Evolutionary conservation across 2,329 filamentous ascomycete species (phyloP).

Genomic region (Magnaporthiopsis poae): DNA sequence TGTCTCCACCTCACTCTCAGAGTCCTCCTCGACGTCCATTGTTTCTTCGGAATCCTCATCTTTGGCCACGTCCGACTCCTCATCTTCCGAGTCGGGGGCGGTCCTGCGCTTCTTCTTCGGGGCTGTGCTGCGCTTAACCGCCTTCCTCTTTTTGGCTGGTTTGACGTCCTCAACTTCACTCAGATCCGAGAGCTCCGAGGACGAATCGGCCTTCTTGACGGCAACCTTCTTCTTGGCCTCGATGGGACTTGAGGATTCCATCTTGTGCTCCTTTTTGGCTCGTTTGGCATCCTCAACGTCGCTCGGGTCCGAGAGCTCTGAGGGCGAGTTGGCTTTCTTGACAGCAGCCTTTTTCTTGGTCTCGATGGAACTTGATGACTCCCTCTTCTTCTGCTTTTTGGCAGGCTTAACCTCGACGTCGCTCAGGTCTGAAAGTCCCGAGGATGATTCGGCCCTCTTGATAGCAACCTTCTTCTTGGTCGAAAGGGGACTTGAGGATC

Average conservation of each 20-base stretch:
- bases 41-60: slow-evolving; percentile 12
- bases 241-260: slow-evolving; percentile 8
- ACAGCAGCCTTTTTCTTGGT: slow-evolving; percentile 7
- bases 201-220: slow-evolving; percentile 13
- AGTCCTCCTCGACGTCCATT: slow-evolving; percentile 13
- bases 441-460: slow-evolving; percentile 5
- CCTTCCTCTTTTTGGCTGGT: slow-evolving; percentile 14
- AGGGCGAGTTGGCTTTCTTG: slow-evolving; percentile 13
- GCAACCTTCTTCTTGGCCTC: slow-evolving; percentile 8
- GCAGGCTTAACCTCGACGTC: background rate
- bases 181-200: slow-evolving; percentile 4
- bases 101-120: slow-evolving; percentile 14
- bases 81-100: slow-evolving; percentile 17
- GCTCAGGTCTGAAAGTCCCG: no score
- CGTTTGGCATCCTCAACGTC: slow-evolving; percentile 1
- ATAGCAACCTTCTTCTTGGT: slow-evolving; percentile 7
- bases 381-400: slow-evolving; percentile 12
- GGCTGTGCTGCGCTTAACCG: slow-evolving; percentile 7
- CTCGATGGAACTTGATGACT: slow-evolving; percentile 8
- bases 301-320: slow-evolving; percentile 3
- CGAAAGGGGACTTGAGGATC: slow-evolving; percentile 8
- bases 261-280: slow-evolving; percentile 12
- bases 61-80: slow-evolving; percentile 20
- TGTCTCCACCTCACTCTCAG: slow-evolving; percentile 20
- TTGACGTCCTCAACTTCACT: slow-evolving; percentile 3